These are phyloP conservation scores for Akanthomyces dipterigenus DNA, from an alignment of 2,329 filamentous ascomycete genomes.

Conservation along the genomic window DNA sequence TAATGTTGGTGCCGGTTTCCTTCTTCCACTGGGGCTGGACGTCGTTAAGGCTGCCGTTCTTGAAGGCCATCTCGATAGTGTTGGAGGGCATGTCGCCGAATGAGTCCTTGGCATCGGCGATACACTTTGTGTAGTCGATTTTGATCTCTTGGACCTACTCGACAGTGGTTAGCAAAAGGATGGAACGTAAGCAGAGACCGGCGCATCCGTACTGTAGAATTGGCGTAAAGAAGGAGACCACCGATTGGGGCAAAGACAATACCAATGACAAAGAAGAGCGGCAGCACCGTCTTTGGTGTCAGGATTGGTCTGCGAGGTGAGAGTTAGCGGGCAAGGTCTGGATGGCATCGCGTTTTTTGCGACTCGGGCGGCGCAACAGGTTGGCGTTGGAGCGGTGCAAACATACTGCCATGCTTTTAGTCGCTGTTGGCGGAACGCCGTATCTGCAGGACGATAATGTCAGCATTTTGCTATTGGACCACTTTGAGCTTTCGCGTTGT, in stretches of 20 bases:
- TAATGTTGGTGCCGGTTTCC: conserved; percentile 34
- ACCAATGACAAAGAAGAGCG: conserved; percentile 84
- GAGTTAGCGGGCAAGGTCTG: conserved; percentile 24
- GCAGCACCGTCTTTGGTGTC: conserved; percentile 87
- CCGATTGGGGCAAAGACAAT: conserved; percentile 92
- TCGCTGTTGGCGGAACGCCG: conserved; percentile 92
- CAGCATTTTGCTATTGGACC: neutral
- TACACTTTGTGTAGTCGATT: conserved; percentile 85
- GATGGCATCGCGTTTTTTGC: conserved; percentile 22
- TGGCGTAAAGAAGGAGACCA: conserved; percentile 78
- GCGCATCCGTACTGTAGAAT: conserved; percentile 55
- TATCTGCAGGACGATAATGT: conserved; percentile 51
- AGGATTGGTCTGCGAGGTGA: conserved; percentile 66
- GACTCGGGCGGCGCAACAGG: neutral
- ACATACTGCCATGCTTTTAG: conserved; percentile 97
- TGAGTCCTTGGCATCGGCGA: conserved; percentile 38
- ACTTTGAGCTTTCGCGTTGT: neutral
- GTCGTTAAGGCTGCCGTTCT: conserved; percentile 33
- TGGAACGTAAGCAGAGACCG: conserved; percentile 5
- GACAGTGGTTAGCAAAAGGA: neutral
- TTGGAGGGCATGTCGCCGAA: conserved; percentile 47
- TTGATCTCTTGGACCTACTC: conserved; percentile 77
- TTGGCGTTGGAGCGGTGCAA: neutral
- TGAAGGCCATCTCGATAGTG: conserved; percentile 66
- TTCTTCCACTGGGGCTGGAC: conserved; percentile 35